A percentile compares a stretch with the other conserved stretches of the same genome.
Conservation (phyloP, 768 basidiomycete genomes). For the Lactarius evosmus region DNA sequence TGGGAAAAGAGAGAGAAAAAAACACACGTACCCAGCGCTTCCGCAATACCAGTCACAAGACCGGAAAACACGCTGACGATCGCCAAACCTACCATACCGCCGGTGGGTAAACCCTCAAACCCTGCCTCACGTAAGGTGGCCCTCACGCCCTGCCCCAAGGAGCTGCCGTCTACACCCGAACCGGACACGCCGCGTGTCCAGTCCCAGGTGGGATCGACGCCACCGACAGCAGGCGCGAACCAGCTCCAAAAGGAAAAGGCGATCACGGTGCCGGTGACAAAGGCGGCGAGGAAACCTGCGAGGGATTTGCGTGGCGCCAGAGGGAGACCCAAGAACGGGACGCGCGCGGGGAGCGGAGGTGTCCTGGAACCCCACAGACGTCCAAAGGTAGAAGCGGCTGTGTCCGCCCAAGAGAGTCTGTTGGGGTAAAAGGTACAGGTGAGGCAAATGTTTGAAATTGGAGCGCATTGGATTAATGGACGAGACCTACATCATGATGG, state of each 20-base stretch:
- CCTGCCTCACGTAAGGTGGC: constrained; percentile 29
- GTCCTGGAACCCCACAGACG: constrained; percentile 77
- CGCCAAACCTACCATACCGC: constrained; percentile 50
- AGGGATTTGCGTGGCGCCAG: constrained; percentile 81
- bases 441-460: neutral
- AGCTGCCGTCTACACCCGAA: constrained; percentile 27
- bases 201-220: constrained; percentile 48
- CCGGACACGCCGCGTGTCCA: constrained; percentile 51
- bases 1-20: constrained; percentile 8
- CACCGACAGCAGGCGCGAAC: constrained; percentile 47
- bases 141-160: constrained; percentile 31
- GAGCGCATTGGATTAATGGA: constrained; percentile 11
- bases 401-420: constrained; percentile 95
- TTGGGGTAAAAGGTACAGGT: constrained; percentile 3
- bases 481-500: constrained; percentile 65
- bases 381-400: constrained; percentile 88
- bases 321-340: constrained; percentile 51
- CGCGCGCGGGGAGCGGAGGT: constrained; percentile 51
- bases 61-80: constrained; percentile 64
- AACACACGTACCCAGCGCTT: constrained; percentile 71
- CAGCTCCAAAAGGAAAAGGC: constrained; percentile 70
- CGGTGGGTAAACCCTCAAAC: constrained; percentile 30
- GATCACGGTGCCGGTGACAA: constrained; percentile 65
- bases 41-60: constrained; percentile 78
- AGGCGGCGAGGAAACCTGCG: constrained; percentile 80